A percentile compares a stretch with the other conserved stretches of the same genome.
Evolutionary conservation across 1,139 yeast species (phyloP).

Genomic region (Sugiyamaella grinbergsii): DNA sequence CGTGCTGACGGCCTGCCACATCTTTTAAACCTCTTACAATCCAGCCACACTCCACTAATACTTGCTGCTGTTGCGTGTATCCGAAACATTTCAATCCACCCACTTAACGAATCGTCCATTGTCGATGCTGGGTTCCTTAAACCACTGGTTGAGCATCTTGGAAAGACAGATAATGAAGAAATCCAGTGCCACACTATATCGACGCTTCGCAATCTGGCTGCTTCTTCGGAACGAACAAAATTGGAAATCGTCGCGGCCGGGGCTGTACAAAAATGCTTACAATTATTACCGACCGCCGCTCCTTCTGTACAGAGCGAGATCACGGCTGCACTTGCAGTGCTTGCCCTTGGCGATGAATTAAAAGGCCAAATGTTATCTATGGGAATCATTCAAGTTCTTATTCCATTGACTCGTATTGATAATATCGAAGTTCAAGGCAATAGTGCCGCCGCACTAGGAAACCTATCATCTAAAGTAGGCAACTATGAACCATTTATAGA

Average conservation of each 20-base stretch:
- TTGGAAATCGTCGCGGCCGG: conserved; percentile 92
- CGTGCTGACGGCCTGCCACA: conserved; percentile 95
- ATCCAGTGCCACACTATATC: conserved; percentile 98
- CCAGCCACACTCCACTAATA: conserved; percentile 88
- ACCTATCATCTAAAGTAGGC: conserved; percentile 84
- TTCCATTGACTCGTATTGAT: conserved; percentile 84
- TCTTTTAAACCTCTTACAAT: conserved; percentile 80
- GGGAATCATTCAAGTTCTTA: conserved; percentile 83
- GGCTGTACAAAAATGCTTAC: conserved; percentile 92
- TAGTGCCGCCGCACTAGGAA: conserved; percentile 97
- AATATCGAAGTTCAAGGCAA: conserved; percentile 98
- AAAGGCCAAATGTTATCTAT: conserved; percentile 82
- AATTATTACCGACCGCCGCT: conserved; percentile 79
- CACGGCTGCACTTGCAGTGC: conserved; percentile 94
- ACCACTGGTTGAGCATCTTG: conserved; percentile 84
- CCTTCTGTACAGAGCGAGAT: conserved; percentile 92
- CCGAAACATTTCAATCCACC: conserved; percentile 94
- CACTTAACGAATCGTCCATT: conserved; percentile 90
- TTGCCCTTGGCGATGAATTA: conserved; percentile 94
- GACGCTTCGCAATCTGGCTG: conserved; percentile 92
- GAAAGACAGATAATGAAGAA: conserved; percentile 87
- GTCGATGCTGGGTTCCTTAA: conserved; percentile 94
- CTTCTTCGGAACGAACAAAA: conserved; percentile 90
- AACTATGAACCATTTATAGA: conserved; percentile 78
- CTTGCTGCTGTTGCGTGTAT: conserved; percentile 98